Evolutionary conservation across 2,329 filamentous ascomycete genomes (phyloP).

Genomic region (Didymellaceae sp.): DNA sequence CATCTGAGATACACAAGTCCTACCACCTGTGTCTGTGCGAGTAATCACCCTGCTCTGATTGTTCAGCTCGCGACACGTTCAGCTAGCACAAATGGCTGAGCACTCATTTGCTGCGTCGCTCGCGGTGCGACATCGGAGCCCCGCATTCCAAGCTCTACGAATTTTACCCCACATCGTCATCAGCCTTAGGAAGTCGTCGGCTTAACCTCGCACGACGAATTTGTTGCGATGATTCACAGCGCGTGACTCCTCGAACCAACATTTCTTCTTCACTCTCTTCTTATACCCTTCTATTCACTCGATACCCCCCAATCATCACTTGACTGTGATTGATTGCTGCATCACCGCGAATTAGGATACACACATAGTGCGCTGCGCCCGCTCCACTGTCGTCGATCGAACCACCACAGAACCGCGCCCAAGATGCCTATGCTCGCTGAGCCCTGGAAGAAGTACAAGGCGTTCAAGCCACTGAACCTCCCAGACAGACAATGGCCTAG

Average conservation of each 20-base stretch:
- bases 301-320: conserved; percentile 9
- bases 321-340: conserved; percentile 8
- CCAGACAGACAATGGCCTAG: conserved; percentile 82
- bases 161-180: conserved; percentile 21
- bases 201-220: conserved; percentile 15
- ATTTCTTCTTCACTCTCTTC: neutral
- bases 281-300: neutral
- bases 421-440: conserved; percentile 68
- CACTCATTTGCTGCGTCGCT: no score
- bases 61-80: no score
- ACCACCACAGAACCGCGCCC: neutral
- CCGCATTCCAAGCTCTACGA: conserved; percentile 11
- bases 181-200: conserved; percentile 13
- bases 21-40: no score
- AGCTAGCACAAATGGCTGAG: no score
- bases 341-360: neutral
- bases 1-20: no score
- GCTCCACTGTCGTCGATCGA: neutral
- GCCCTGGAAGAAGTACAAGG: conserved; percentile 77
- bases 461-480: conserved; percentile 70
- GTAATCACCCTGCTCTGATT: no score
- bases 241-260: conserved; percentile 5
- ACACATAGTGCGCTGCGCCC: neutral
- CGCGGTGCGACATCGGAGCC: conserved; percentile 12
- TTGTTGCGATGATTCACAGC: conserved; percentile 13